These are phyloP conservation scores for Candida cerambycidarum DNA, from an alignment of 805 yeast genomes.

Conservation along the genomic window DNA sequence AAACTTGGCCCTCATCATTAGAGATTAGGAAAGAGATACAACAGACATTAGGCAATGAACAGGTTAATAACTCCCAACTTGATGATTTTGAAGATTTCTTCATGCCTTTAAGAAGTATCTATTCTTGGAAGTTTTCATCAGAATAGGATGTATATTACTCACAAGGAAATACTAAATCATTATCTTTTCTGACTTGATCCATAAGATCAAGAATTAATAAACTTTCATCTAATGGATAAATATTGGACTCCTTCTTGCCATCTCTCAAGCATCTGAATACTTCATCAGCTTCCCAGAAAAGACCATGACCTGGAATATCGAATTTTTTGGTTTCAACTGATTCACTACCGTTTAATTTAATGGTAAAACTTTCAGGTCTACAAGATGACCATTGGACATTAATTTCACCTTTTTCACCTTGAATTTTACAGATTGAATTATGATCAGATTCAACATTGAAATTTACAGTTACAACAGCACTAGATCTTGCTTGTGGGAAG, in stretches of 20 bases:
- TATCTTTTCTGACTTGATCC: constrained; percentile 46
- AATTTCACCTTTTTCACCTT: constrained; percentile 26
- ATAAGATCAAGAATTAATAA: constrained; percentile 43
- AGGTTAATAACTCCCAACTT: background rate
- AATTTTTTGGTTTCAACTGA: constrained; percentile 26
- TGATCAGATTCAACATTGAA: constrained; percentile 23
- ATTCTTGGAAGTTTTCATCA: background rate
- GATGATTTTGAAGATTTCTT: background rate
- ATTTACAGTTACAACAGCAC: constrained; percentile 34
- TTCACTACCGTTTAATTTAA: constrained; percentile 28
- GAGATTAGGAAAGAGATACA: no score
- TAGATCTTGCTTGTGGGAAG: constrained; percentile 35
- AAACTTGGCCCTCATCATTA: no score
- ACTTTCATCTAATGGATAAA: constrained; percentile 45
- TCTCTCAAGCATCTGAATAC: constrained; percentile 29
- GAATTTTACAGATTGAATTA: constrained; percentile 25
- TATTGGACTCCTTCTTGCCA: constrained; percentile 35
- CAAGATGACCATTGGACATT: constrained; percentile 11
- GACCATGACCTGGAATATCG: constrained; percentile 36
- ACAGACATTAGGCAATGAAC: no score
- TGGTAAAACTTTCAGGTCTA: constrained; percentile 11
- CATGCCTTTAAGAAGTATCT: background rate
- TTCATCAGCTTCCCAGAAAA: constrained; percentile 55
- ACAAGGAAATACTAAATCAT: constrained; percentile 41
- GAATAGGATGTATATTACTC: no score